A percentile compares a stretch with the other conserved stretches of the same genome.
Conservation (phyloP, 257 asterid species). For the Salvia splendens region DNA sequence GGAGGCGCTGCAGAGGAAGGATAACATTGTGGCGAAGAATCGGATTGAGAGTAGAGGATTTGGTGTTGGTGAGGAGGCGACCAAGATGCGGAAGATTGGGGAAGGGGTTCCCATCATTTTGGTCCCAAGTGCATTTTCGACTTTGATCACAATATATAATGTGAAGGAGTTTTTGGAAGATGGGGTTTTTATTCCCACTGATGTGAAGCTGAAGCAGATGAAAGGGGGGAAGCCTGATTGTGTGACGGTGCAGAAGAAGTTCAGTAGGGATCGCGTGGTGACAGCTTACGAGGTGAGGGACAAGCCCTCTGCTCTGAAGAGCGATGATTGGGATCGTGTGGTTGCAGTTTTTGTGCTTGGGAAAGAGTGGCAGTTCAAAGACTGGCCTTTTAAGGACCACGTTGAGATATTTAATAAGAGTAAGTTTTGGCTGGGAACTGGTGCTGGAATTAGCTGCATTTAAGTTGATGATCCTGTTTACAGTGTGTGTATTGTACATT, state of each 20-base stretch:
- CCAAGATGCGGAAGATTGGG: conserved; percentile 82
- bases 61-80: conserved; percentile 68
- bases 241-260: conserved; percentile 96
- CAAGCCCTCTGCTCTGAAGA: conserved; percentile 85
- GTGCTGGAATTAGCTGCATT: conserved; percentile 18
- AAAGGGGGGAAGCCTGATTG: conserved; percentile 91
- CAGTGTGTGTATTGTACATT: background rate
- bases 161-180: conserved; percentile 98
- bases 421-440: conserved; percentile 40
- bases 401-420: conserved; percentile 91
- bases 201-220: conserved; percentile 85
- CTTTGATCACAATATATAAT: conserved; percentile 85
- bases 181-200: conserved; percentile 86
- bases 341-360: conserved; percentile 98
- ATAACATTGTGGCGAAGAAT: conserved; percentile 83
- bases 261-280: conserved; percentile 93
- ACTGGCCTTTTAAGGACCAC: conserved; percentile 98
- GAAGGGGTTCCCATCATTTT: conserved; percentile 95
- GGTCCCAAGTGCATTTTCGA: conserved; percentile 94
- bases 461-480: background rate
- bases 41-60: conserved; percentile 76
- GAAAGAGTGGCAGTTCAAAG: conserved; percentile 99
- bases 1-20: conserved; percentile 87
- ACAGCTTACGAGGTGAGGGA: conserved; percentile 98
- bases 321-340: conserved; percentile 97